These are phyloP conservation scores for Brasenia schreberi DNA, from an alignment of 164 flowering plant genomes.

Conservation along the genomic window DNA sequence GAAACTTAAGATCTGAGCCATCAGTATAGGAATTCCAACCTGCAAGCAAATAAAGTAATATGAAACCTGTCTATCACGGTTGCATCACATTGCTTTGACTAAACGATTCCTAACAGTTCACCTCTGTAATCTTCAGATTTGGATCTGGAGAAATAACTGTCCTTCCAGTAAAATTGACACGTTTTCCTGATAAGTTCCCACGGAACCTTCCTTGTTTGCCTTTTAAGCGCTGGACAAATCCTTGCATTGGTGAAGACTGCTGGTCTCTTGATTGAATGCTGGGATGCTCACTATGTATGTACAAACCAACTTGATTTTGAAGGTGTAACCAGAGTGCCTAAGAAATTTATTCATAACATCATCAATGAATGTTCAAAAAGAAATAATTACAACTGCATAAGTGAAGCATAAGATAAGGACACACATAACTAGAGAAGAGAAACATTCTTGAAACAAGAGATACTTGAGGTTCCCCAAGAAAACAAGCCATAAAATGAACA, in stretches of 20 bases:
- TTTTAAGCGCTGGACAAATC: constrained; percentile 87
- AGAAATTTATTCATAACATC: constrained; percentile 2
- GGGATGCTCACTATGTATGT: constrained; percentile 76
- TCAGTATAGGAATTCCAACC: constrained; percentile 79
- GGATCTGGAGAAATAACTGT: constrained; percentile 99
- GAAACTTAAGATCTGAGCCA: constrained; percentile 74
- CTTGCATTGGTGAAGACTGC: constrained; percentile 35
- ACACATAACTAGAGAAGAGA: too few species aligned
- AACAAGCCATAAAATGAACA: too few species aligned
- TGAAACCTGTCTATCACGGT: neutral
- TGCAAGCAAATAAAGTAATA: constrained; percentile 11
- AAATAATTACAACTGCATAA: neutral
- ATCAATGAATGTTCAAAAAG: constrained; percentile 4
- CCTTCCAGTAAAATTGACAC: constrained; percentile 92
- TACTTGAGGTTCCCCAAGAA: too few species aligned
- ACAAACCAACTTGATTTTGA: constrained; percentile 71
- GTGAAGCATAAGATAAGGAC: too few species aligned
- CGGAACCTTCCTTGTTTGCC: constrained; percentile 97
- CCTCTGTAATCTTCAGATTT: constrained; percentile 95
- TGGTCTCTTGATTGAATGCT: constrained; percentile 29
- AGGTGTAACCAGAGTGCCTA: constrained; percentile 65
- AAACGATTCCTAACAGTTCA: constrained; percentile 5
- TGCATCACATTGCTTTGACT: too few species aligned
- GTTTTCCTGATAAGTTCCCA: constrained; percentile 86
- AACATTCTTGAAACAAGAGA: too few species aligned